Evolutionary conservation across 306 rosid species (phyloP), one percentile per base, ranked within the genome.

Genomic region (Gastrolobium villosum): DNA sequence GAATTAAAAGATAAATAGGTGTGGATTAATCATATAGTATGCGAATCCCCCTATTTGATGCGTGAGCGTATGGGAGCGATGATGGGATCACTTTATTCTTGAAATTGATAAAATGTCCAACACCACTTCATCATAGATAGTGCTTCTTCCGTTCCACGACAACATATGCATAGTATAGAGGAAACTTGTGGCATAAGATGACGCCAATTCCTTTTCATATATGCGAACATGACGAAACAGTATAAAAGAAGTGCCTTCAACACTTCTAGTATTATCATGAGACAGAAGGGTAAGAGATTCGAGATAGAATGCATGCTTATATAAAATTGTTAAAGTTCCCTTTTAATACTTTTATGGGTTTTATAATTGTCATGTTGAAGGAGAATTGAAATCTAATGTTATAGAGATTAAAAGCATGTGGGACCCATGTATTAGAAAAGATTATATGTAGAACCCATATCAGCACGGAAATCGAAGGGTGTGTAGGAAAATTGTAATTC

Each of bases 201-300:
- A 30, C 43, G 9, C 57, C 32, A 52, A 28, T 76, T 15, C 5
- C 56, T 54, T 53, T 6, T 66, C 72, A 66, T 66, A 7, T 45
- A 2, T 45, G 72, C n/a, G 45, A 68, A 48, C 45, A 28, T 48
- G 31, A 48, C 45, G 7, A 67, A 48, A 67, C 59, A 31, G 8
- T 28, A 48, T 69, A 14, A 4, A 49, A 34, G 10, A 34, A 9
- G 14, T 32, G 61, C 13, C 32, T 48, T 68, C 61, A 49, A 49
- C 75, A 49, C 61, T 69, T 69, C 45, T 32, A 69, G 34, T 69
- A 48, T 69, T 65, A 30, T 64, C 35, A 43, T 35, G n/a, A 44
- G 53, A 43, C 40, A 65, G 30, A 15, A 65, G 26, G 36, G 44
- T 40, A 15, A 1, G 8, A 65, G 68, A 40, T 65, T 65, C n/a